Evolutionary conservation across 208 protist genomes (phyloP).

Genomic region (Leishmania major): DNA sequence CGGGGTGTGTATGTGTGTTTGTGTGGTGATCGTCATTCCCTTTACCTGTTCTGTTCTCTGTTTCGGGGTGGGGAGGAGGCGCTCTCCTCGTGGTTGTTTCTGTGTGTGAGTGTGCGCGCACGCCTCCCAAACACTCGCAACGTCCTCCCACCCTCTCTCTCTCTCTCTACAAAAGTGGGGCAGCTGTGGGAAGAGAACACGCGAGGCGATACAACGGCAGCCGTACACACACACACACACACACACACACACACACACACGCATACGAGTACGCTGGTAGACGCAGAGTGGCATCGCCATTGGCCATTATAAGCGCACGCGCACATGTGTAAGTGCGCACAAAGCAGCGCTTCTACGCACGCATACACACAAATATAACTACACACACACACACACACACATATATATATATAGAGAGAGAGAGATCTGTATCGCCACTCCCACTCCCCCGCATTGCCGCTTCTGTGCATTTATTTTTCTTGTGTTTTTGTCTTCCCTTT

Average conservation of each 20-base stretch:
- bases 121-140: neutral
- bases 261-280: neutral
- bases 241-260: neutral
- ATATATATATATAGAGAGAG: too few relatives aligned
- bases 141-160: neutral
- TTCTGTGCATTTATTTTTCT: neutral
- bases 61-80: neutral
- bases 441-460: neutral
- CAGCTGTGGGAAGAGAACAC: neutral
- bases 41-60: conserved; percentile 3
- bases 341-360: neutral
- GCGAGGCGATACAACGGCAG: too few relatives aligned
- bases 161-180: neutral
- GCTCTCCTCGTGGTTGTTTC: neutral
- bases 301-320: neutral
- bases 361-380: too few relatives aligned
- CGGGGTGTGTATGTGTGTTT: neutral
- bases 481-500: neutral
- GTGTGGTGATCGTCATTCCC: neutral
- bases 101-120: neutral
- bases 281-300: neutral
- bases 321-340: neutral
- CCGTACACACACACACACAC: neutral
- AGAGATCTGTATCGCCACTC: neutral
- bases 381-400: neutral